phyloP scores from a whole-genome alignment of 1,284 basidiomycete genomes.

The Ceratobasidium sp. region DNA sequence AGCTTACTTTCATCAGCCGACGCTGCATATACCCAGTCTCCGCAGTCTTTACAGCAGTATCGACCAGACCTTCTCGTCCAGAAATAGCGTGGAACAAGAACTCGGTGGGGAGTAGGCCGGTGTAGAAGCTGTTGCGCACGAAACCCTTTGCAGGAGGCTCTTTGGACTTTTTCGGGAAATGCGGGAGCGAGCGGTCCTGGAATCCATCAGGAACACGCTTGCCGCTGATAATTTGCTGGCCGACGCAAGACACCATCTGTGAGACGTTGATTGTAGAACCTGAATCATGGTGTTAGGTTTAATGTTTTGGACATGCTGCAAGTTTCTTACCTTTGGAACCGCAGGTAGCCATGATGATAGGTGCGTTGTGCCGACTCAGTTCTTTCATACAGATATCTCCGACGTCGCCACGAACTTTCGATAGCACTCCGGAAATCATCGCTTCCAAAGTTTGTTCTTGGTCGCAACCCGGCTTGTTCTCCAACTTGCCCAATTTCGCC shows the following conservation, averaged over 20 bases:
- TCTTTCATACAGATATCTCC: slow-evolving; percentile 99
- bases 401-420: slow-evolving; percentile 94
- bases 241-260: slow-evolving; percentile 99
- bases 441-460: slow-evolving; percentile 98
- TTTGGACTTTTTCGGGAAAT: slow-evolving; percentile 98
- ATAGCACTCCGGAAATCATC: slow-evolving; percentile 91
- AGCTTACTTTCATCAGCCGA: slow-evolving; percentile 86
- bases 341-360: slow-evolving; percentile 98
- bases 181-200: slow-evolving; percentile 97
- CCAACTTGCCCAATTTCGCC: slow-evolving; percentile 92
- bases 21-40: slow-evolving; percentile 99
- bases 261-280: slow-evolving; percentile 99
- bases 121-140: slow-evolving; percentile 97
- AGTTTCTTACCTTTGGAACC: slow-evolving; percentile 89
- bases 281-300: slow-evolving; percentile 52
- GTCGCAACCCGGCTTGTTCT: slow-evolving; percentile 96
- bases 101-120: slow-evolving; percentile 93
- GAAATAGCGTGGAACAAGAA: slow-evolving; percentile 99
- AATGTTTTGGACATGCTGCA: background rate
- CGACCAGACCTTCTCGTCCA: slow-evolving; percentile 97
- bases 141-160: slow-evolving; percentile 99
- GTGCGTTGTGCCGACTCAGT: slow-evolving; percentile 94
- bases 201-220: slow-evolving; percentile 99
- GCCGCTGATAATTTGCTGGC: slow-evolving; percentile 98
- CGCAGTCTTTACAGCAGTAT: slow-evolving; percentile 99